A percentile compares a stretch with the other conserved stretches of the same genome.
Conservation (phyloP, 306 rosid species). For the cucumber (Cucumis sativus) region Cucumber_9930_V3 NC_026659.2:1923001-1923500, state of each 20-base stretch:
- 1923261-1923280: conserved; percentile 76
- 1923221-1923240: conserved; percentile 71
- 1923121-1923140: background rate
- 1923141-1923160: background rate
- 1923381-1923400: conserved; percentile 21
- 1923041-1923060: too few relatives aligned
- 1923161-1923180: background rate
- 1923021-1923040: too few relatives aligned
- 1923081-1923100: background rate
- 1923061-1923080: background rate
- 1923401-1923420: conserved; percentile 24
- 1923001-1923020: too few relatives aligned
- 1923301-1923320: conserved; percentile 48
- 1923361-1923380: conserved; percentile 11
- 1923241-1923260: conserved; percentile 90
- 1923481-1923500: background rate
- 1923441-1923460: conserved; percentile 28
- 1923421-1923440: conserved; percentile 36
- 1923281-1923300: conserved; percentile 71
- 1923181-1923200: background rate
- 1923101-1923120: background rate
- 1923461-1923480: background rate
- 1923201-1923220: background rate
- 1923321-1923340: conserved; percentile 30
- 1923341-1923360: conserved; percentile 20